Base-by-base conservation (phyloP, 192 early-diverging fungal species). In the Backusella australiensis region DNA sequence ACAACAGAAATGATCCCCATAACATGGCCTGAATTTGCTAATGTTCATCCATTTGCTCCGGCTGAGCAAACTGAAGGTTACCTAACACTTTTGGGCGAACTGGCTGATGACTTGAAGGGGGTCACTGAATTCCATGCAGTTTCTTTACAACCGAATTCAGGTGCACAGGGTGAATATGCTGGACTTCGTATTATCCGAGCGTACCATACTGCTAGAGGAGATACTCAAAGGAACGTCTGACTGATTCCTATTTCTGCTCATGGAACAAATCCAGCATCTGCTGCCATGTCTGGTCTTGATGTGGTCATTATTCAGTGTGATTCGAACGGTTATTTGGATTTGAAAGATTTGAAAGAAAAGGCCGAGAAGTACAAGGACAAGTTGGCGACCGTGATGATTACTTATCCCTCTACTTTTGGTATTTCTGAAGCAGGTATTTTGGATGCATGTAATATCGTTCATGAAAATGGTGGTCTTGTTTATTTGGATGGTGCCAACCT, bases 1-100 rank as follows among this genome's bases (percentile, higher is more conserved):
- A 98, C 98, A 53, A 95, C 95, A 21, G 96, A 99, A 87, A 98
- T 99, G 94, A 99, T 99, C 78, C 98, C 98, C 14, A 91, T 99
- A 44, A 98, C 98, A 21, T 98, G 96, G 95, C 96, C 98, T 38
- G 97, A 98, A 80, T 97, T 99, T 79, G 89, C 89, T 73, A 89
- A 91, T 81, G 91, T 99, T 67, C 98, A 99, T 84, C 98, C 98
- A 67, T 99, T 99, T 79, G 97, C 94, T 12, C 97, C 98, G 34
- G 77, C 85, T 52, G 93, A 97, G 69, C 98, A 98, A 85, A 91
- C 96, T 14, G 89, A 90, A 68, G 98, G 98, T 38, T 99, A 99
- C 84, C 82, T 90, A 41, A 91, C 92, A 44, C 90, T 99, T 90
- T 87, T 97, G 6, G 73, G 88, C 74, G 96, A 98, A 80, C 86